Base-by-base conservation (phyloP, 306 rosid species). In the Sophora flavescens region DNA sequence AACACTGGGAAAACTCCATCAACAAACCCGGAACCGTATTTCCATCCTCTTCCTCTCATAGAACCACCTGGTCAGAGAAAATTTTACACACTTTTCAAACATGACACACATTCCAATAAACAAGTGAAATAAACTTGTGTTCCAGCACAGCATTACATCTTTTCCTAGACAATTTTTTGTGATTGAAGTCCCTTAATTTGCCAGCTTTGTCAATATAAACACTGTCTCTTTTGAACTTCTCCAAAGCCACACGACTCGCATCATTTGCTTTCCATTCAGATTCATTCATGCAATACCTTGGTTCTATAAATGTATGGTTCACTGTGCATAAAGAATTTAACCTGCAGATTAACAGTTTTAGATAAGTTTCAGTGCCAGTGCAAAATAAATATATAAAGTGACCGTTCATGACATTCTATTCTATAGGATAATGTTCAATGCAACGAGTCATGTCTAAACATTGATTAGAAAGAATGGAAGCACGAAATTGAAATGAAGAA, bases 21-120 rank as follows among this genome's bases (percentile, higher is more conserved):
- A 15, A 95, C 97, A 83, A 95, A 95, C 4, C 98, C 98, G 39
- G 98, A 95, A 82, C 98, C 98, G 39, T 84, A 92, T 81, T 90
- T 89, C 97, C 97, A 95, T 57, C 98, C 97, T 53, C 86, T 76
- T 68, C 98, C 97, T 81, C 98, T 89, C 79, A 92, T 65, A 68
- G 98, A 95, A 79, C 98, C 98, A 84, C 97, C 98, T 95, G 81
- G 18, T 50, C 73, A 84, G 6, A 70, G 12, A 58, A 54, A 22
- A 77, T n/a, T 9, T 17, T 9, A 16, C 70, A 12, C 33, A 79
- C 54, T 51, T 47, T 47, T 78, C 80, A 50, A 72, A 82, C 63
- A 72, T 64, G 60, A 48, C 44, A 38, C 26, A 36, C 30, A 58
- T 77, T 73, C 64, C 28, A 58, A 53, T 57, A 39, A 32, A 77